Evolutionary conservation across 768 basidiomycete species (phyloP), one percentile per base, ranked within the genome.

Genomic region (Suillus spraguei): DNA sequence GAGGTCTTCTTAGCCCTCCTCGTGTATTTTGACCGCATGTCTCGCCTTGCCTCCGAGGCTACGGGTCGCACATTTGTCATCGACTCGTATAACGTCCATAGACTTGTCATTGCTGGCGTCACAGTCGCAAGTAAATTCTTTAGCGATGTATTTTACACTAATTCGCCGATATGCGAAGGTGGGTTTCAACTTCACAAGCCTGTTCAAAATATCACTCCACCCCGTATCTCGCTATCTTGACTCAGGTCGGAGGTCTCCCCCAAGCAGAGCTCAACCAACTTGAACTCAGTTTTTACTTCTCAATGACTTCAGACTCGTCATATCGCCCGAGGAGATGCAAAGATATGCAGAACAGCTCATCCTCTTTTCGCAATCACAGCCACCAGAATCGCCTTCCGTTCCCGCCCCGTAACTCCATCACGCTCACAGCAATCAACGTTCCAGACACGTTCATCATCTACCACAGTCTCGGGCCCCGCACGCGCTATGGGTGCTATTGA

Each of bases 61-160:
- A 81, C 79, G 17, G 80, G 80, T 1, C 79, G 78, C 65, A 78
- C 81, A 5, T 97, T 99, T 72, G 91, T 96, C 22, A 98, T 99
- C 72, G 97, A 99, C 77, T 92, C 91, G 53, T 99, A 89, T 78
- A 99, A 99, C 72, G 91, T 99, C 32, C 97, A 99, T 76, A 86
- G 97, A 54, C 83, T 99, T 49, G 92, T 99, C 70, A 99, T 99
- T 66, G 95, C 97, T 0, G 97, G 97, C 11, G 93, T 99, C 53
- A 99, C 97, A 3, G 97, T 99, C n/a, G 97, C 97, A 28, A 95
- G 92, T 81, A 99, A 99, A 77, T 99, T 99, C 75, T 99, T 99
- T 74, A 92, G 90, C 61, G 97, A 99, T 74, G 95, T 99, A 4
- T 99, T 99, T 71, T 99, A 99, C 77, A 98, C 97, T 17, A 99